Evolutionary conservation across 1,284 basidiomycete genomes (phyloP).

Genomic region (Laetiporus sulphureus): DNA sequence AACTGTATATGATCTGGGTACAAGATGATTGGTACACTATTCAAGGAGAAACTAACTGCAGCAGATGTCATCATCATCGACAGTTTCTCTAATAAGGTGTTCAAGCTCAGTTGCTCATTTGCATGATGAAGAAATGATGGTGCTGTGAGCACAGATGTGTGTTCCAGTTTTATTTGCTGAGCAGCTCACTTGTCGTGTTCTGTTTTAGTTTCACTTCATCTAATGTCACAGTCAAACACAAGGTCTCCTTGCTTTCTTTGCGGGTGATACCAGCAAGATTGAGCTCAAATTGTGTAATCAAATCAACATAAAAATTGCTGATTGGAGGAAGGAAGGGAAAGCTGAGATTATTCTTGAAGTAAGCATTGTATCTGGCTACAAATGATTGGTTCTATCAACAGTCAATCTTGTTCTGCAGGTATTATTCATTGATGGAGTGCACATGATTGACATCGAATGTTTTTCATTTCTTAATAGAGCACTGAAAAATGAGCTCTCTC

Average conservation of each 20-base stretch:
- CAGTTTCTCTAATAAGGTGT: conserved; percentile 95
- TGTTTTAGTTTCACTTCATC: conserved; percentile 87
- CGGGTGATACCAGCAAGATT: conserved; percentile 97
- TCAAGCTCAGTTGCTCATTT: conserved; percentile 94
- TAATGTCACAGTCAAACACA: conserved; percentile 98
- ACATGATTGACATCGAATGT: conserved; percentile 99
- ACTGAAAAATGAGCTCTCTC: conserved; percentile 88
- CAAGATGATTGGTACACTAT: conserved; percentile 99
- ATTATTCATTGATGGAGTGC: conserved; percentile 91
- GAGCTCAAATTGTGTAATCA: conserved; percentile 96
- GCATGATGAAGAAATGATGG: conserved; percentile 96
- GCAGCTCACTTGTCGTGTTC: conserved; percentile 1
- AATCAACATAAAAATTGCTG: conserved; percentile 94
- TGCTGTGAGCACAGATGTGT: conserved; percentile 96
- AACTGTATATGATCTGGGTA: conserved; percentile 97
- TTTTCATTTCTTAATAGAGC: conserved; percentile 98
- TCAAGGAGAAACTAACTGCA: conserved; percentile 95
- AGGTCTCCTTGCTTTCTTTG: conserved; percentile 74
- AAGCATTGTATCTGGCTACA: conserved; percentile 28
- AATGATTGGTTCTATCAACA: background rate
- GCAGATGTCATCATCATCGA: conserved; percentile 97
- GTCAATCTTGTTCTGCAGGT: conserved; percentile 41
- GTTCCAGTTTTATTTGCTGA: background rate
- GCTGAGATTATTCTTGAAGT: conserved; percentile 97
- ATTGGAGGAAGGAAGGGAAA: conserved; percentile 99